Base-by-base conservation (phyloP, 1,284 basidiomycete genomes). In the Rhodotorula sp. region DNA sequence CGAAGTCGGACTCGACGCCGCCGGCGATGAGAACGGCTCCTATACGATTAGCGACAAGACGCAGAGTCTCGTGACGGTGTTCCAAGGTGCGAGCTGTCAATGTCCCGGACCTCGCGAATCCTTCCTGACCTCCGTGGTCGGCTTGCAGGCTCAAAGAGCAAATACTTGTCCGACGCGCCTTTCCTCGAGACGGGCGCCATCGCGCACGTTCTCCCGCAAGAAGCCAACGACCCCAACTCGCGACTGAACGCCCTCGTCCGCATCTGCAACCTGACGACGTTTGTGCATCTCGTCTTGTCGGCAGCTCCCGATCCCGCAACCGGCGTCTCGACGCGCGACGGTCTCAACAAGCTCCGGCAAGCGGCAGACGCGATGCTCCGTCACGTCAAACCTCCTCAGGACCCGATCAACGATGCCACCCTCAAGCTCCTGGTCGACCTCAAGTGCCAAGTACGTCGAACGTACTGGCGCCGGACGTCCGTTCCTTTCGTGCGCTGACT, bases 261-360 rank as follows among this genome's bases (percentile, higher is more conserved):
- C 42, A 57, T 69, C 10, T 44, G 65, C 4, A 74, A 74, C 56
- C 44, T 65, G 14, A 54, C 54, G 6, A 66, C 73, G 12, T 72
- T 74, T 46, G 57, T 74, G 42, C 45, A 61, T 53, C 68, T 67
- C 66, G 49, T 74, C 45, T 59, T 69, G 57, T n/a, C 53, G 6
- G 53, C 70, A 1, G 56, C 46, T 0, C 73, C 70, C 15, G 60
- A 69, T 17, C n/a, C 63, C 4, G 30, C 12, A 3, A 56, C 57
- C 14, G 61, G 57, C 45, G 33, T 22, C 4, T 42, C 53, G 20
- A 26, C 15, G 12, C 59, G 55, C 33, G 18, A 17, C 5, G n/a
- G 14, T 15, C 33, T 55, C 8, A 8, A 6, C 2, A n/a, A 44
- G 10, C 59, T 73, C n/a, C 42, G 51, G 18, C 29, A 55, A 10